Evolutionary conservation across 164 flowering plant genomes (phyloP).

Genomic region (Euptelea pleiosperma): DNA sequence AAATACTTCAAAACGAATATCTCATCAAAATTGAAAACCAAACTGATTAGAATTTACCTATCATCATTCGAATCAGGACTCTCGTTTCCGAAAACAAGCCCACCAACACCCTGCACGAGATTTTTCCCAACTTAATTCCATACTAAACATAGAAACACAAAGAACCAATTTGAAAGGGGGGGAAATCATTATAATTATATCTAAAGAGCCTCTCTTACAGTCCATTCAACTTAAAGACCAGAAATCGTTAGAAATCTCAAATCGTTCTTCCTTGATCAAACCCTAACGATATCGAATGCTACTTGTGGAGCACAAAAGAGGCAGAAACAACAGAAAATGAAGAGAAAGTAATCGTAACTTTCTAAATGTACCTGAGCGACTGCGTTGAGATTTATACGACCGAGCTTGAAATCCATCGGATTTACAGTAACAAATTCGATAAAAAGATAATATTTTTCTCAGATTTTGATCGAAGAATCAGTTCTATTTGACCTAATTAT

Average conservation of each 20-base stretch:
- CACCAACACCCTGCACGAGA: constrained; percentile 77
- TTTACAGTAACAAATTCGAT: neutral
- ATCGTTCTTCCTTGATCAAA: too few species aligned
- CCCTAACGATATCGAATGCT: neutral
- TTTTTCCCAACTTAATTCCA: neutral
- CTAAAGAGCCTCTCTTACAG: too few species aligned
- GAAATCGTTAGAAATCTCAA: too few species aligned
- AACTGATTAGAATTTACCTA: constrained; percentile 47
- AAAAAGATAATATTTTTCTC: neutral
- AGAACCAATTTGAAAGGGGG: too few species aligned
- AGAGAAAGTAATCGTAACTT: neutral
- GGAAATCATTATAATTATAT: too few species aligned
- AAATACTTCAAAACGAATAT: too few species aligned
- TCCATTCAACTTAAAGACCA: too few species aligned
- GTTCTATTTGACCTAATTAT: neutral
- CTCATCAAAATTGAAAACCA: too few species aligned
- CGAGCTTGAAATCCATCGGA: constrained; percentile 36
- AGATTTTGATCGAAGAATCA: neutral
- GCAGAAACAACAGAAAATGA: too few species aligned
- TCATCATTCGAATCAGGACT: constrained; percentile 71
- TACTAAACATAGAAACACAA: neutral
- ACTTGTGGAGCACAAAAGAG: neutral
- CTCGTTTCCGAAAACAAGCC: constrained; percentile 84
- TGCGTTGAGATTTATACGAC: constrained; percentile 32
- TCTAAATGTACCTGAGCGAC: constrained; percentile 27